phyloP scores from a whole-genome alignment of 164 flowering plant species.

The Aristolochia contorta region DNA sequence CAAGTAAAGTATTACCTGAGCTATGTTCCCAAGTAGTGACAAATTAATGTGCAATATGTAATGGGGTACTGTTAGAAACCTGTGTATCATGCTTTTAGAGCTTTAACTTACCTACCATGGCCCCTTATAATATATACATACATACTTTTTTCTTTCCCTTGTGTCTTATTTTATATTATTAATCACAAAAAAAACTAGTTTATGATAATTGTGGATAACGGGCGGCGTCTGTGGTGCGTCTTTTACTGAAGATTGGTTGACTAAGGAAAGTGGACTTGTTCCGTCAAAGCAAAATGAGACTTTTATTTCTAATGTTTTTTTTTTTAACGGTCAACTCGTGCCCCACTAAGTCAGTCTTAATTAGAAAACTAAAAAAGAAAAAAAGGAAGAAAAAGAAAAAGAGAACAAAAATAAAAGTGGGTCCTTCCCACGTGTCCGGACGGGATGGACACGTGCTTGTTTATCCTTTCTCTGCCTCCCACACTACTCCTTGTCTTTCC shows the following conservation, averaged over 20 bases:
- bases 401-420: background rate
- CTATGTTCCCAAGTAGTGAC: too few species aligned
- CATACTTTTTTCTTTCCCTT: too few species aligned
- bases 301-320: background rate
- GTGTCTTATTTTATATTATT: too few species aligned
- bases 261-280: conserved; percentile 1
- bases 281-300: background rate
- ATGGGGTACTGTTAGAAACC: too few species aligned
- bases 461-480: background rate
- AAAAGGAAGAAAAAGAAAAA: too few species aligned
- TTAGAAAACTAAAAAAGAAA: too few species aligned
- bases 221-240: conserved; percentile 6
- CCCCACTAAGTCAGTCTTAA: background rate
- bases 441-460: background rate
- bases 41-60: too few species aligned
- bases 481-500: conserved; percentile 4
- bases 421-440: conserved; percentile 7
- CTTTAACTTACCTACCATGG: too few species aligned
- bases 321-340: background rate
- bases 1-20: too few species aligned
- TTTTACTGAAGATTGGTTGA: conserved; percentile 5
- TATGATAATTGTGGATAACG: background rate
- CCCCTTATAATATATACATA: too few species aligned
- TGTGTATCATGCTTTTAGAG: too few species aligned
- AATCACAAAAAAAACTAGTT: too few species aligned